Evolutionary conservation across 2,329 filamentous ascomycete genomes (phyloP).

Genomic region (Botrytis medusae): DNA sequence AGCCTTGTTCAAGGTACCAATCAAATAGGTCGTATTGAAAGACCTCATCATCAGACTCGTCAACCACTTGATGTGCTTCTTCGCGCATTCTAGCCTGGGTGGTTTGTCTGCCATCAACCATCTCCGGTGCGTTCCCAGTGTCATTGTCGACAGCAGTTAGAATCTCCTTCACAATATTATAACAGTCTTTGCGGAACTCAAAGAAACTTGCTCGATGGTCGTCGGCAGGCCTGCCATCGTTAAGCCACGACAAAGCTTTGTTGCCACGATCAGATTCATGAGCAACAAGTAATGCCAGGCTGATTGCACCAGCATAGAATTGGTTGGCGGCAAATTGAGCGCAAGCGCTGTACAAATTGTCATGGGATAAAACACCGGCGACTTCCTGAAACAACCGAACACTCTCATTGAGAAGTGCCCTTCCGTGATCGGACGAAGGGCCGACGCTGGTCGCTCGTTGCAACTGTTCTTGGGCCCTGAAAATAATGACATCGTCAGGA

Average conservation of each 20-base stretch:
- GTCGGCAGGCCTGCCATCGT: constrained; percentile 71
- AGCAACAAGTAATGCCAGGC: constrained; percentile 80
- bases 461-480: constrained; percentile 94
- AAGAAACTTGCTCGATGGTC: constrained; percentile 63
- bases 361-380: constrained; percentile 74
- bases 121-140: constrained; percentile 66
- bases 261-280: constrained; percentile 85
- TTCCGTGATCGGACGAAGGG: constrained; percentile 70
- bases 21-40: constrained; percentile 97
- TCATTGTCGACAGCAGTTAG: constrained; percentile 74
- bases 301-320: constrained; percentile 93
- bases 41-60: constrained; percentile 83
- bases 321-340: constrained; percentile 76
- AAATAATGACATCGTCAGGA: constrained; percentile 93
- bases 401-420: constrained; percentile 84
- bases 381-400: constrained; percentile 86
- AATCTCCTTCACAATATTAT: constrained; percentile 82
- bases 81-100: constrained; percentile 73
- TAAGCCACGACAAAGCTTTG: constrained; percentile 79
- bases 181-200: constrained; percentile 74
- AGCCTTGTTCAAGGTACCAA: constrained; percentile 87
- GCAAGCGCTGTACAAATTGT: constrained; percentile 76
- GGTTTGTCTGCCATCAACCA: constrained; percentile 75
- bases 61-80: constrained; percentile 89
- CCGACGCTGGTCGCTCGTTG: constrained; percentile 83